Conservation (phyloP, 1,139 yeast genomes). For the Yamadazyma sp. region DNA sequence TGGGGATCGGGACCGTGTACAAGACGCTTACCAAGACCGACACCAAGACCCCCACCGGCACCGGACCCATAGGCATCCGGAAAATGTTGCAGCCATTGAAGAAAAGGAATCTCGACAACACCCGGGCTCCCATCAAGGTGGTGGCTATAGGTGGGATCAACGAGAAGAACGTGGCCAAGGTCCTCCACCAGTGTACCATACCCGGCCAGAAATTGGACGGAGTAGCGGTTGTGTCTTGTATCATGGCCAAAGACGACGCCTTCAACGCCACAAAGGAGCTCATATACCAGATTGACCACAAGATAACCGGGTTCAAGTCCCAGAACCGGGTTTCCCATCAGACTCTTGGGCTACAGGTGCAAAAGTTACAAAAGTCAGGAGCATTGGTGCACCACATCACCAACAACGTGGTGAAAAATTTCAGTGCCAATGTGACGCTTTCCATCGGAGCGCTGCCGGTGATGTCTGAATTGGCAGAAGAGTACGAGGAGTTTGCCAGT, state of each 20-base stretch:
- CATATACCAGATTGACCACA: constrained; percentile 14
- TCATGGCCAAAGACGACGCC: constrained; percentile 70
- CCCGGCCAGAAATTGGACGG: constrained; percentile 64
- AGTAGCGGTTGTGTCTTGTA: constrained; percentile 82
- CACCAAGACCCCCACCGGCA: constrained; percentile 42
- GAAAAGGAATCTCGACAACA: constrained; percentile 21
- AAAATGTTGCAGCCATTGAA: constrained; percentile 51
- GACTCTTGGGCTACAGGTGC: neutral
- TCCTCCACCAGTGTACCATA: constrained; percentile 49
- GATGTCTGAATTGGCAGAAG: constrained; percentile 79
- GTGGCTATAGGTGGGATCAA: constrained; percentile 91
- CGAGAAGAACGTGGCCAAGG: constrained; percentile 58
- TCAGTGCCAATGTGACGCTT: constrained; percentile 85
- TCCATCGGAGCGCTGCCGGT: constrained; percentile 88
- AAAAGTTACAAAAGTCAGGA: constrained; percentile 2
- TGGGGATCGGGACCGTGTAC: constrained; percentile 85
- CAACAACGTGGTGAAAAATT: constrained; percentile 84
- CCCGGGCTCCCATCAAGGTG: constrained; percentile 37
- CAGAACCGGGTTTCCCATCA: constrained; percentile 17
- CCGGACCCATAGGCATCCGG: constrained; percentile 70
- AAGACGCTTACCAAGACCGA: constrained; percentile 69
- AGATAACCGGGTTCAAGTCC: neutral
- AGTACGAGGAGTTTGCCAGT: constrained; percentile 65
- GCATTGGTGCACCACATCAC: constrained; percentile 90
- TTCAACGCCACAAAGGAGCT: constrained; percentile 49